Evolutionary conservation across 192 early-diverging fungal species (phyloP).

Genomic region (Phlyctochytrium planicorne): DNA sequence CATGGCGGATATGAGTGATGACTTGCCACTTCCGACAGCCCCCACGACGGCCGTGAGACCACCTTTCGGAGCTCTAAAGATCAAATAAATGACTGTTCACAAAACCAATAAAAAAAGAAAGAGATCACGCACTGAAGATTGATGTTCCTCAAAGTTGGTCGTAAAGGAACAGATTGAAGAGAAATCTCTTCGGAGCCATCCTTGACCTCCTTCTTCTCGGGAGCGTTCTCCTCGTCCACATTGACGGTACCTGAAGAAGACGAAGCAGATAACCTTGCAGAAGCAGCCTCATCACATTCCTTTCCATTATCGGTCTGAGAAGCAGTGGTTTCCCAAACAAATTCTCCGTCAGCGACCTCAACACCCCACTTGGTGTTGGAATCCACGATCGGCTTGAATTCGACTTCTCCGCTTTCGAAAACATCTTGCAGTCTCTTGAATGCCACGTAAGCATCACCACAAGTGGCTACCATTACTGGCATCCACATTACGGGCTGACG

Average conservation of each 20-base stretch:
- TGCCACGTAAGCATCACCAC: conserved; percentile 53
- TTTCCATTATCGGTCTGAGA: conserved; percentile 12
- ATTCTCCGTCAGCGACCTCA: conserved; percentile 50
- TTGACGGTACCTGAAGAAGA: too few species aligned
- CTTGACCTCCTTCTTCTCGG: neutral
- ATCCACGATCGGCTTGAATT: conserved; percentile 45
- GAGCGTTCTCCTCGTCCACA: neutral
- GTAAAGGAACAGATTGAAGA: neutral
- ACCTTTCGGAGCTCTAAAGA: conserved; percentile 26
- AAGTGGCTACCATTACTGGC: conserved; percentile 40
- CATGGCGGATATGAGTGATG: conserved; percentile 47
- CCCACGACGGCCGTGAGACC: conserved; percentile 44
- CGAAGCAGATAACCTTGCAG: neutral
- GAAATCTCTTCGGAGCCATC: neutral
- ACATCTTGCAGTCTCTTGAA: conserved; percentile 47
- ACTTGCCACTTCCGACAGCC: conserved; percentile 55
- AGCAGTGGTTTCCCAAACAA: conserved; percentile 59
- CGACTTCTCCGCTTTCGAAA: conserved; percentile 59
- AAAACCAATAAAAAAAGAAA: neutral
- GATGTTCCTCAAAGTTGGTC: conserved; percentile 40
- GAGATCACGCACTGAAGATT: conserved; percentile 15
- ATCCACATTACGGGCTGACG: conserved; percentile 42
- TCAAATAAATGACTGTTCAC: neutral
- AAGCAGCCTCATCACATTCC: too few species aligned
- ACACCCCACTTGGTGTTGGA: conserved; percentile 45